Evolutionary conservation across 192 early-diverging fungal species (phyloP).

Genomic region (Kickxella alabastrina): DNA sequence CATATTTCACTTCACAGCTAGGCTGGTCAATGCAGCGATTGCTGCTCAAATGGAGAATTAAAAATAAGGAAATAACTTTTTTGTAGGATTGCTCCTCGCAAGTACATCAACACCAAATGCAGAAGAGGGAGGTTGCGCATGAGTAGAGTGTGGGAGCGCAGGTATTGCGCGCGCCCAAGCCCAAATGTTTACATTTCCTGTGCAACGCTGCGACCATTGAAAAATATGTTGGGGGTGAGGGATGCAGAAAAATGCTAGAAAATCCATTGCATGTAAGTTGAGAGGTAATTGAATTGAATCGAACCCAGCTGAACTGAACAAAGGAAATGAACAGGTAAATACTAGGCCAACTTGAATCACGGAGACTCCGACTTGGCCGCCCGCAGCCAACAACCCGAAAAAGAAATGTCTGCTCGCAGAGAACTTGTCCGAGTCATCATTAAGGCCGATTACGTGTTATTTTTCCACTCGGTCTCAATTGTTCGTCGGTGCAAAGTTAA

Average conservation of each 20-base stretch:
- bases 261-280: neutral
- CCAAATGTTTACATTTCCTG: too few relatives aligned
- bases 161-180: too few relatives aligned
- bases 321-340: neutral
- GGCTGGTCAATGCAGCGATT: constrained; percentile 6
- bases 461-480: neutral
- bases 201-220: neutral
- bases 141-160: too few relatives aligned
- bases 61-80: neutral
- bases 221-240: neutral
- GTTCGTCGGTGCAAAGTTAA: too few relatives aligned
- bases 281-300: neutral
- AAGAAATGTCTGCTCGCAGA: too few relatives aligned
- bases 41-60: neutral
- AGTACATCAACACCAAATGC: neutral
- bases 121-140: too few relatives aligned
- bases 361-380: too few relatives aligned
- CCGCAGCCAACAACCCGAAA: too few relatives aligned
- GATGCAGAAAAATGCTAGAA: neutral
- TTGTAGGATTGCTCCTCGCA: neutral
- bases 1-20: too few relatives aligned
- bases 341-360: too few relatives aligned
- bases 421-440: too few relatives aligned
- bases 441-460: neutral
- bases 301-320: neutral